A percentile compares a stretch with the other conserved stretches of the same genome.
Conservation (phyloP, 805 yeast genomes). For the Lipomyces sp. region DNA sequence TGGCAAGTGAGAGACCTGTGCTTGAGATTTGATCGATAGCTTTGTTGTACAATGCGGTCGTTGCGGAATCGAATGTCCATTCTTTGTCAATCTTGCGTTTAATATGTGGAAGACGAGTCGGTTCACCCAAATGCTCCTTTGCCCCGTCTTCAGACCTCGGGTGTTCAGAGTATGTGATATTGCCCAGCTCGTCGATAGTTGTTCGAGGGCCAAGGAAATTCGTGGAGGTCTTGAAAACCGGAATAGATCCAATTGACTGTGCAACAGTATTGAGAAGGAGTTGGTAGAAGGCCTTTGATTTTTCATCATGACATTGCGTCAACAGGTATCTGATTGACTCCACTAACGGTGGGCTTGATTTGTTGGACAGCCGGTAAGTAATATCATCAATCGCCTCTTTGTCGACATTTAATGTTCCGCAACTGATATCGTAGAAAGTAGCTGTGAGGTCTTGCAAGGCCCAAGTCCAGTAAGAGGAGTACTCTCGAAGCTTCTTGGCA, state of each 20-base stretch:
- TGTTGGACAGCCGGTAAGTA: constrained; percentile 95
- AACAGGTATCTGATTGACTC: constrained; percentile 94
- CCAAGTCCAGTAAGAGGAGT: constrained; percentile 99
- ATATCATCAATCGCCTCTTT: constrained; percentile 94
- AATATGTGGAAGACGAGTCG: constrained; percentile 91
- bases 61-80: constrained; percentile 81
- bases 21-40: constrained; percentile 92
- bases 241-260: constrained; percentile 94
- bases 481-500: constrained; percentile 87
- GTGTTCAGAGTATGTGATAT: background rate
- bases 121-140: constrained; percentile 52
- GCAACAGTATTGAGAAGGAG: constrained; percentile 85
- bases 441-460: constrained; percentile 94
- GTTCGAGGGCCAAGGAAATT: background rate
- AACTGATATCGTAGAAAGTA: constrained; percentile 92
- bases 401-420: constrained; percentile 84
- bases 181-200: background rate
- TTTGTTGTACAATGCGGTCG: constrained; percentile 78
- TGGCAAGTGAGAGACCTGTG: constrained; percentile 87
- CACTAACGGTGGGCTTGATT: constrained; percentile 88
- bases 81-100: constrained; percentile 74
- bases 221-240: constrained; percentile 36
- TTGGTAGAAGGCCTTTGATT: constrained; percentile 91
- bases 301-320: constrained; percentile 77
- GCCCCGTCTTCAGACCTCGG: too few species aligned